phyloP scores from a whole-genome alignment of 2,329 filamentous ascomycete species.

The Karstenula rhodostoma region DNA sequence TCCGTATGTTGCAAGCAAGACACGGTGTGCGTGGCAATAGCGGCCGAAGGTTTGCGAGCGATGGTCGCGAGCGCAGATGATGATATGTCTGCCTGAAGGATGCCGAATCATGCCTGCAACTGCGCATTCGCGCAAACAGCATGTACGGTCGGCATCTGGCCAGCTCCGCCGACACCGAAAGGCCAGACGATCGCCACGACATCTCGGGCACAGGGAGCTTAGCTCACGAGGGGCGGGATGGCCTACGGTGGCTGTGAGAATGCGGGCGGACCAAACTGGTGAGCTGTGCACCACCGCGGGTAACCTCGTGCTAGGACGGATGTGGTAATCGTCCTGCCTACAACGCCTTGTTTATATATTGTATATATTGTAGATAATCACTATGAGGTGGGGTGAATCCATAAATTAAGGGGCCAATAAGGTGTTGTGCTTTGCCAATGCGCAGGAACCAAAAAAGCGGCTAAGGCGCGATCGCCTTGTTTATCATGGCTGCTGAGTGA shows the following conservation, averaged over 20 bases:
- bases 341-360: conserved; percentile 7
- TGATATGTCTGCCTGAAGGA: conserved; percentile 18
- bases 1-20: background rate
- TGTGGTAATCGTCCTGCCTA: background rate
- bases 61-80: background rate
- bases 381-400: too few species aligned
- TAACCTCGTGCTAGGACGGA: conserved; percentile 5
- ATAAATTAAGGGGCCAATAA: too few species aligned
- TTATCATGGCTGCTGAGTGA: background rate
- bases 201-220: conserved; percentile 14
- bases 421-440: too few species aligned
- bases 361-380: too few species aligned
- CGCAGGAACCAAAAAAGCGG: too few species aligned
- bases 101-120: conserved; percentile 12
- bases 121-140: conserved; percentile 20
- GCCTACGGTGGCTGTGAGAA: conserved; percentile 12
- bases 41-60: background rate
- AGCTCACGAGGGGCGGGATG: conserved; percentile 17
- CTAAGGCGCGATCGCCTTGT: too few species aligned
- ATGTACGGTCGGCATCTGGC: conserved; percentile 13
- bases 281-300: conserved; percentile 11
- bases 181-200: conserved; percentile 14
- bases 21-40: background rate
- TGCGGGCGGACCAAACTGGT: conserved; percentile 8
- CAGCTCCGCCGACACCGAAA: conserved; percentile 6